Conservation (phyloP, 192 early-diverging fungal genomes). For the Coemansia sp. region DNA sequence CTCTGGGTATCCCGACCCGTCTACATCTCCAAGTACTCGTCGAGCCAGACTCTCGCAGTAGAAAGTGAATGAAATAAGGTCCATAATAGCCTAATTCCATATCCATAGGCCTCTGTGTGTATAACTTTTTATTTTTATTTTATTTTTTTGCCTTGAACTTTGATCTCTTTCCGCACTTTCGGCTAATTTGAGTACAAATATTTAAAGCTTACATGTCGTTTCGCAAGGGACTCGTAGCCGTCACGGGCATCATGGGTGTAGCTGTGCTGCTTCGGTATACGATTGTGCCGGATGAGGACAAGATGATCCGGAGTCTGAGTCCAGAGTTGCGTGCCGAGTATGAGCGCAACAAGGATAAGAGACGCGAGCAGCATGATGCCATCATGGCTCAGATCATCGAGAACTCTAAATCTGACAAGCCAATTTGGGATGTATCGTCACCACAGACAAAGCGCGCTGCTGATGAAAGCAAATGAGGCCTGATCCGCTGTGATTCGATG, state of each 20-base stretch:
- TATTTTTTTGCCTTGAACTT: background rate
- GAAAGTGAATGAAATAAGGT: conserved; percentile 11
- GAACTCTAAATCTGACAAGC: conserved; percentile 47
- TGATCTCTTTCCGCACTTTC: background rate
- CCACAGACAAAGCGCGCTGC: background rate
- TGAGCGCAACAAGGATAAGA: conserved; percentile 47
- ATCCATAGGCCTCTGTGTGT: background rate
- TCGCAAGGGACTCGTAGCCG: conserved; percentile 24
- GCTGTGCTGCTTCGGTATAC: conserved; percentile 49
- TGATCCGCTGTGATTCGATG: background rate
- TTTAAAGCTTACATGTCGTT: conserved; percentile 10
- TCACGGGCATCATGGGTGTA: conserved; percentile 42
- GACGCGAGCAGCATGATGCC: conserved; percentile 45
- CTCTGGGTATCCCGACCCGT: conserved; percentile 39
- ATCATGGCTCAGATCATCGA: conserved; percentile 54
- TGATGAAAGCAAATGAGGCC: background rate
- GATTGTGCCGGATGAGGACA: conserved; percentile 50
- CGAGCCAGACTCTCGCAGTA: conserved; percentile 30
- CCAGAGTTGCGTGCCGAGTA: conserved; percentile 49
- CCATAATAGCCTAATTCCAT: background rate
- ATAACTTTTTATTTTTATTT: background rate
- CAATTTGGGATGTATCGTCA: conserved; percentile 43
- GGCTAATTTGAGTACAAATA: background rate
- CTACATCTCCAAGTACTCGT: conserved; percentile 51
- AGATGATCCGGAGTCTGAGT: conserved; percentile 38